Evolutionary conservation across 805 yeast genomes (phyloP).

Genomic region (Ogataea ganodermae): DNA sequence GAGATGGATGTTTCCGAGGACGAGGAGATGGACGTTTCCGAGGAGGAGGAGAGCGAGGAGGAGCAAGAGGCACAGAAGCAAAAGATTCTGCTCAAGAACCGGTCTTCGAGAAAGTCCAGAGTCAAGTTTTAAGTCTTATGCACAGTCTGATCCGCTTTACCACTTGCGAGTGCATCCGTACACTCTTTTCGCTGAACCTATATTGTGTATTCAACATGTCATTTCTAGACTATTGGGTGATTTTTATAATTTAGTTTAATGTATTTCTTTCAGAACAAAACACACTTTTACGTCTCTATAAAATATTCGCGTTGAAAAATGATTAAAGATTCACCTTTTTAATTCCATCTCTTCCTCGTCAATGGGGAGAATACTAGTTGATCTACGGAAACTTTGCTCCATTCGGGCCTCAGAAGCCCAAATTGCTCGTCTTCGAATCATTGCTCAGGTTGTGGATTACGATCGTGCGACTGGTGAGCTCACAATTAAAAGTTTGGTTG

Average conservation of each 20-base stretch:
- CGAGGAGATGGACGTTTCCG: constrained; percentile 36
- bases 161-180: constrained; percentile 2
- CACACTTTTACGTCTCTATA: too few species aligned
- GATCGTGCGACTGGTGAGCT: constrained; percentile 20
- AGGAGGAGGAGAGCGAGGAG: constrained; percentile 41
- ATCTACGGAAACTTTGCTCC: constrained; percentile 16
- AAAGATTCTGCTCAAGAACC: constrained; percentile 66
- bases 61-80: constrained; percentile 44
- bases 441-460: constrained; percentile 26
- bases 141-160: constrained; percentile 6
- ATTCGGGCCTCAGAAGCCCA: constrained; percentile 10
- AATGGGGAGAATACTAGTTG: constrained; percentile 27
- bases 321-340: not conserved
- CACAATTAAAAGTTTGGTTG: constrained; percentile 17
- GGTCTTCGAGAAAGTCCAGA: constrained; percentile 48
- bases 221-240: constrained; percentile 4
- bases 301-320: too few species aligned
- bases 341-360: not conserved
- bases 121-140: constrained; percentile 44
- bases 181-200: constrained; percentile 5
- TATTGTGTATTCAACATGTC: constrained; percentile 7
- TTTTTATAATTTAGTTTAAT: constrained; percentile 4
- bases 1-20: constrained; percentile 38
- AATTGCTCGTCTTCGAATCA: constrained; percentile 23
- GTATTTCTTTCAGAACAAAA: not conserved